Base-by-base conservation (phyloP, 2,329 filamentous ascomycete genomes). In the Fusarium scirpi region DNA sequence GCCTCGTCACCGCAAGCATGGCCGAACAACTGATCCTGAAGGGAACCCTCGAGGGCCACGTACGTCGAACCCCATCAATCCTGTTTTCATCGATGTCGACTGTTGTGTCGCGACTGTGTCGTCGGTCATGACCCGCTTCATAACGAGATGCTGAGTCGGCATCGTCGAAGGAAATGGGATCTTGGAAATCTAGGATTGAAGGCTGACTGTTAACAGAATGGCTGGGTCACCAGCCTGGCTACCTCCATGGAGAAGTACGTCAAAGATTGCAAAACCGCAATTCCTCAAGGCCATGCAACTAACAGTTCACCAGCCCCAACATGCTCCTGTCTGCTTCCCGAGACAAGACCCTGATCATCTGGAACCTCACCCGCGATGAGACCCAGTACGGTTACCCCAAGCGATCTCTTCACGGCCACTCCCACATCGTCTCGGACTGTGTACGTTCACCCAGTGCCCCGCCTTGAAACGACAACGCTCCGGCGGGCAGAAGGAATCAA, bases 331-430 rank as follows among this genome's bases (percentile, higher is more conserved):
- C 96, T 78, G 95, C 89, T 81, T 94, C 90, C 83, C 94, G 96
- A 87, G 96, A 99, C 90, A 98, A 98, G 92, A 93, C 93, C 78
- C 89, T 99, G 84, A 99, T 99, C 88, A 97, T 99, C 91, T 99
- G 96, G 96, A 97, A 98, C 90, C 90, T 99, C 81, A 98, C 96
- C 85, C 95, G 96, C 86, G 94, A 98, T 85, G 96, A 98, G 88
- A 91, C 91, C 83, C 92, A 93, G 83, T 99, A 98, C 90, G 96
- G 96, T 80, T 97, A 97, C 90, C 96, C 96, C 82, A 98, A 99
- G 91, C 92, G 96, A 87, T 97, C 94, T 82, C 94, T 99, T 78
- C 92, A 97, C 87, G 96, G 96, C 82, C 96, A 99, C 90, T 98
- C 94, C 75, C 96, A 99, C 92, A 99, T 99, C 85, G 94, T 99